Percentiles rank a stretch among this genome's conserved stretches.
phyloP scores from a whole-genome alignment of 345 rosid species.

The Euphorbia tirucalli region DNA sequence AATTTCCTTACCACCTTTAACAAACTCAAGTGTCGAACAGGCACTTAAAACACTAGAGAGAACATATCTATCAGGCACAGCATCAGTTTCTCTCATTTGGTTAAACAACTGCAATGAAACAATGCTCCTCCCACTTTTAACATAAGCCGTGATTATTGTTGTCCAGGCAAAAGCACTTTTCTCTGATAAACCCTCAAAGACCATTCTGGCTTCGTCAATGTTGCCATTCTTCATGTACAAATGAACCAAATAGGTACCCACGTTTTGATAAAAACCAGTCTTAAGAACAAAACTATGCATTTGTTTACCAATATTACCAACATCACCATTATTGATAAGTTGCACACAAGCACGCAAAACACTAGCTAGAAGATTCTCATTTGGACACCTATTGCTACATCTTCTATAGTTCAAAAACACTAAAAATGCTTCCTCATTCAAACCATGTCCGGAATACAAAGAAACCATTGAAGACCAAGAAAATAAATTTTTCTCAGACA shows the following conservation, averaged over 20 bases:
- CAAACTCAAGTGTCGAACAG: conserved; percentile 47
- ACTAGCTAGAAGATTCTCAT: conserved; percentile 69
- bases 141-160: conserved; percentile 58
- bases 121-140: conserved; percentile 52
- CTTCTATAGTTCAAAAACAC: conserved; percentile 48
- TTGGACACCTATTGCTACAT: conserved; percentile 34
- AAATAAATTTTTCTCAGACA: conserved; percentile 55
- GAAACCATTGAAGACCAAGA: conserved; percentile 79
- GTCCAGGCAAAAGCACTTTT: conserved; percentile 68
- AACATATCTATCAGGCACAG: conserved; percentile 50
- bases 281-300: conserved; percentile 52
- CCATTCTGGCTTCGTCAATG: conserved; percentile 52
- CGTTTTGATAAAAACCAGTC: conserved; percentile 57
- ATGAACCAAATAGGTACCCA: conserved; percentile 65
- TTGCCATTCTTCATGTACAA: conserved; percentile 48
- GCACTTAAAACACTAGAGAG: conserved; percentile 62
- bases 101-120: conserved; percentile 47
- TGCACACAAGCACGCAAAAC: conserved; percentile 49
- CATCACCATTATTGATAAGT: conserved; percentile 19
- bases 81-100: conserved; percentile 34
- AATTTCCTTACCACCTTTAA: conserved; percentile 67
- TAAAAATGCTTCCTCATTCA: conserved; percentile 38
- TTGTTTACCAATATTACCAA: conserved; percentile 40
- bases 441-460: conserved; percentile 47
- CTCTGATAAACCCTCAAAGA: conserved; percentile 52